phyloP scores from a whole-genome alignment of 441 rosid genomes.

The Lepidium campestre region DNA sequence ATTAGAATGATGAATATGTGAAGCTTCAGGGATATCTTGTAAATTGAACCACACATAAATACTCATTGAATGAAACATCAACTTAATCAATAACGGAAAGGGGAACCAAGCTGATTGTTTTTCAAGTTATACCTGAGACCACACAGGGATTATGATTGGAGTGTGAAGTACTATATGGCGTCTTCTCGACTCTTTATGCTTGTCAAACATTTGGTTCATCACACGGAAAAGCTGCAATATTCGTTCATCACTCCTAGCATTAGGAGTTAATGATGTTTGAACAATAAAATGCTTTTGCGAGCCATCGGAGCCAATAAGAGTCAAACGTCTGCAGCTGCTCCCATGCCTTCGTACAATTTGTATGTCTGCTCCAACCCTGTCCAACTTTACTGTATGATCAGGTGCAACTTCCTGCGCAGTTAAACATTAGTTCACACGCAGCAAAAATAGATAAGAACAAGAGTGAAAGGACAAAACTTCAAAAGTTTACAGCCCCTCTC shows the following conservation, averaged over 20 bases:
- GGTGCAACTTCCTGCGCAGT: conserved; percentile 79
- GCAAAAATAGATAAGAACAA: neutral
- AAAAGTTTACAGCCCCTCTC: neutral
- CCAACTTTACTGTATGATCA: conserved; percentile 92
- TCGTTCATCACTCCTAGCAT: conserved; percentile 97
- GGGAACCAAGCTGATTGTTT: conserved; percentile 6
- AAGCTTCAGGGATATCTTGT: neutral
- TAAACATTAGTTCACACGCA: conserved; percentile 11
- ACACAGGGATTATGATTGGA: conserved; percentile 96
- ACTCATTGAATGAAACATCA: conserved; percentile 5
- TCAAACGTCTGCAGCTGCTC: conserved; percentile 95
- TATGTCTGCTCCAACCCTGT: conserved; percentile 92
- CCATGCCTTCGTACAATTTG: conserved; percentile 99
- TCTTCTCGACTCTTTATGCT: conserved; percentile 94
- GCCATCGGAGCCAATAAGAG: conserved; percentile 96
- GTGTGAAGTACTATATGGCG: conserved; percentile 91
- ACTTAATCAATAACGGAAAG: neutral
- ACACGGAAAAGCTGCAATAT: conserved; percentile 95
- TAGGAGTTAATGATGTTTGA: conserved; percentile 97
- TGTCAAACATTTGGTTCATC: conserved; percentile 99
- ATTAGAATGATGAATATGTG: neutral
- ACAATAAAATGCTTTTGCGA: conserved; percentile 93
- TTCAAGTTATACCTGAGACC: conserved; percentile 76
- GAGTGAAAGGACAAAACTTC: neutral
- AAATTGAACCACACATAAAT: neutral